A percentile compares a stretch with the other conserved stretches of the same genome.
Conservation (phyloP, 148 eudicot species). For the Cornus controversa region DNA sequence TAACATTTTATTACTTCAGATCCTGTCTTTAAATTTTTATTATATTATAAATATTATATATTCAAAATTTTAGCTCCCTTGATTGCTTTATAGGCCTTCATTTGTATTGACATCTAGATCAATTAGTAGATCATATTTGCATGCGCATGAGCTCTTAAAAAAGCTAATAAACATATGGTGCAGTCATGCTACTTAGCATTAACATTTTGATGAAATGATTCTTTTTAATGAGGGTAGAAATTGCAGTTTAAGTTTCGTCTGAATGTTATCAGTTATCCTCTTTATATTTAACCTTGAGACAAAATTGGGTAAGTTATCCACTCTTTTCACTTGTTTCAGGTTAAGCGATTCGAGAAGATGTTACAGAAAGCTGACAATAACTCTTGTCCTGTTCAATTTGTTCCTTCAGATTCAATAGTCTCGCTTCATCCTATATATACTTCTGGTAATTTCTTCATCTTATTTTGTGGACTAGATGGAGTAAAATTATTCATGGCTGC, state of each 20-base stretch:
- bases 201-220: not conserved
- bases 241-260: not conserved
- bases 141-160: not conserved
- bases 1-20: not conserved
- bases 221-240: not conserved
- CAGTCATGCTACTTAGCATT: not conserved
- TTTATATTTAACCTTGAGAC: not conserved
- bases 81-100: not conserved
- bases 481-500: not conserved
- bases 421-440: constrained; percentile 52
- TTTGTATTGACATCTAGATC: not conserved
- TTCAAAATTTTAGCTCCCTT: not conserved
- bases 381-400: constrained; percentile 49
- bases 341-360: constrained; percentile 56
- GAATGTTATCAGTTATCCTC: not conserved
- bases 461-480: not conserved
- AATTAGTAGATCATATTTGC: not conserved
- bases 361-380: constrained; percentile 66
- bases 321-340: constrained; percentile 44
- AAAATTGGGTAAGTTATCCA: constrained; percentile 6
- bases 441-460: constrained; percentile 44
- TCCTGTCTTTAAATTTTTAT: not conserved
- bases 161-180: too few species aligned
- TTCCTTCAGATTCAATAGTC: constrained; percentile 62
- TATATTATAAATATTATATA: too few species aligned